Evolutionary conservation across 176 grass and related monocot species (phyloP), one percentile per base, ranked within the genome.

Genomic region (Rhynchospora breviuscula): DNA sequence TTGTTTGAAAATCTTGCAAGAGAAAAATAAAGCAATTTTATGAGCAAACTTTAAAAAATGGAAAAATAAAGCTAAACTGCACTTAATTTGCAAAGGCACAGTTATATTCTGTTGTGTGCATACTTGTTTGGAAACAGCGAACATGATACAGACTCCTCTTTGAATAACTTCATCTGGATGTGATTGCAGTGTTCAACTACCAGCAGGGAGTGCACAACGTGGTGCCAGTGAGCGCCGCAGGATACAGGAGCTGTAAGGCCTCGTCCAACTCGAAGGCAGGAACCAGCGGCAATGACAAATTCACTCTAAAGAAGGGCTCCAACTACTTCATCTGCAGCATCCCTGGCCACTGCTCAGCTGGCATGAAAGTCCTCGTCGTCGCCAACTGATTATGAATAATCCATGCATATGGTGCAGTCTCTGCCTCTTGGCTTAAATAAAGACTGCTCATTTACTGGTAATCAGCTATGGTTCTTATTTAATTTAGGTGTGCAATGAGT

Each of bases 281-380:
- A 2, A 57, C 77, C 3, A 80, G 79, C 0, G 90, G 90, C 43
- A 81, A 75, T 0, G 79, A 86, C 69, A 85, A 65, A 83, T 67
- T 90, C 45, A 29, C 14, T 10, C 84, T 95, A 23, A 92, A 68
- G 73, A 92, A 87, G 17, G 93, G 93, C 2, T 53, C 46, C 13
- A 94, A 94, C 83, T 94, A 94, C 81, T 94, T 87, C 87, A 90
- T 94, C 48, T 94, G 92, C 69, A 89, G 90, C 65, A 77, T 95
- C 21, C 86, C 93, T 5, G 86, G 85, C 44, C 89, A 91, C 75
- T 91, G 89, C 61, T 75, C 63, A 2, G 90, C 93, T 18, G 90
- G 93, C 19, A 95, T 95, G 93, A 95, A 90, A 72, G 81, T 95
- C 67, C 85, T 88, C 43, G 88, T 90, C 8, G 51, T 92, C 2